Evolutionary conservation across 768 basidiomycete genomes (phyloP), one percentile per base, ranked within the genome.

Genomic region (Boletus fagicola): DNA sequence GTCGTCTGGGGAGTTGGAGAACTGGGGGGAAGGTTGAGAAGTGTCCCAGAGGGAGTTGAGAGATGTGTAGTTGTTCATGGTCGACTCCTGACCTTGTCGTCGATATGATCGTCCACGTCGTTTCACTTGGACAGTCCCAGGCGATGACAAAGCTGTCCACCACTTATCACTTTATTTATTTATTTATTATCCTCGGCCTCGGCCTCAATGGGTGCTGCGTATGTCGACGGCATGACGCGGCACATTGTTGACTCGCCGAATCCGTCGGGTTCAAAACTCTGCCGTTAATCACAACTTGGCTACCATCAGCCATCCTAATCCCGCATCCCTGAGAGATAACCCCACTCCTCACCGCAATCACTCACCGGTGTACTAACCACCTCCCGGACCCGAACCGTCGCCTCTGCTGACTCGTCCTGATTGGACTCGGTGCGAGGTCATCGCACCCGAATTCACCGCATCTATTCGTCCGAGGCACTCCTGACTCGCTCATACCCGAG

Each of bases 1-100:
- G 65, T 85, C 85, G 67, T 91, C 88, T 12, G 84, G 78, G 43
- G 90, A 72, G 44, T 85, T 83, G 7, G 86, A 78, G 75, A 88
- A 83, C 44, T 68, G 68, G 35, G 80, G 72, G 20, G 80, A 69
- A 15, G 82, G 72, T 60, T 84, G 82, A 2, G 84, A 75, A 56
- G 87, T 76, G 64, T 89, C 87, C 88, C 89, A 90, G 69, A 87
- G 79, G 20, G 81, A 75, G 42, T 80, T 73, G 30, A 77, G 61
- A 61, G 80, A 72, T 30, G 76, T 59, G 59, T 75, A 80, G 53
- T 70, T 62, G 53, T 70, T 62, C 69, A 70, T 70, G 46, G 63
- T 60, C 8, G 43, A 56, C 49, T 65, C 51, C 44, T 52, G 61
- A 49, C 38, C 26, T 49, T 3, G 6, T n/a, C 8, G 42, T 12